Evolutionary conservation across 345 rosid genomes (phyloP).

Genomic region (Gossypioides kirkii): DNA sequence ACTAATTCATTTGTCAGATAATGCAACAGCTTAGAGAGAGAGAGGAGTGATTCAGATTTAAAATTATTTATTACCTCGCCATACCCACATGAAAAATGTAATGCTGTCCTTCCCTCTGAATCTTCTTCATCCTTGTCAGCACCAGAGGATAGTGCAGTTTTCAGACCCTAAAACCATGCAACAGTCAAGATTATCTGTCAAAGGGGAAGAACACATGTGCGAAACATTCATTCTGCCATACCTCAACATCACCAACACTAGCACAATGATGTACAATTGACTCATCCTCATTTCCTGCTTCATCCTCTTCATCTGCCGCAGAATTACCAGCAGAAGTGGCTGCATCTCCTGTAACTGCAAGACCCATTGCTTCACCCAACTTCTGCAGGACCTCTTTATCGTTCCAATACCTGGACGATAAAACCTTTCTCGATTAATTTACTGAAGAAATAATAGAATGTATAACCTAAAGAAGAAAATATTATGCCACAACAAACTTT

Average conservation of each 20-base stretch:
- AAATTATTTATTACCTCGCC: slow-evolving; percentile 68
- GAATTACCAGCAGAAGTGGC: slow-evolving; percentile 53
- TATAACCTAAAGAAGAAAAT: not conserved
- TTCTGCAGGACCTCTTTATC: slow-evolving; percentile 83
- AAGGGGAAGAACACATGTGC: not conserved
- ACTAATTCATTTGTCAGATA: not conserved
- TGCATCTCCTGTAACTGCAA: slow-evolving; percentile 60
- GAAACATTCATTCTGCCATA: slow-evolving; percentile 22
- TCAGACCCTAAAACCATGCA: slow-evolving; percentile 57
- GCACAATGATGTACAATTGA: slow-evolving; percentile 89
- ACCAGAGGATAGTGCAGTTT: slow-evolving; percentile 74
- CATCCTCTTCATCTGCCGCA: slow-evolving; percentile 60
- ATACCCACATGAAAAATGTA: slow-evolving; percentile 98
- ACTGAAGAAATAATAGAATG: not conserved
- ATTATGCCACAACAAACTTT: slow-evolving; percentile 1
- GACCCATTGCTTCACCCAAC: slow-evolving; percentile 99
- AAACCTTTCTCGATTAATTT: slow-evolving; percentile 13
- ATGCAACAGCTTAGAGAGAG: not conserved
- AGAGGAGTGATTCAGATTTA: not conserved
- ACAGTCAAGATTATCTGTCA: not conserved
- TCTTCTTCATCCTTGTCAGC: slow-evolving; percentile 94
- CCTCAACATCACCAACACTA: slow-evolving; percentile 96
- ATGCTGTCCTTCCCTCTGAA: slow-evolving; percentile 96
- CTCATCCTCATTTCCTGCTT: slow-evolving; percentile 76
- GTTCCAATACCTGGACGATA: slow-evolving; percentile 75